phyloP scores from a whole-genome alignment of 495 filamentous ascomycete species.

The Penicillium parvum region DNA sequence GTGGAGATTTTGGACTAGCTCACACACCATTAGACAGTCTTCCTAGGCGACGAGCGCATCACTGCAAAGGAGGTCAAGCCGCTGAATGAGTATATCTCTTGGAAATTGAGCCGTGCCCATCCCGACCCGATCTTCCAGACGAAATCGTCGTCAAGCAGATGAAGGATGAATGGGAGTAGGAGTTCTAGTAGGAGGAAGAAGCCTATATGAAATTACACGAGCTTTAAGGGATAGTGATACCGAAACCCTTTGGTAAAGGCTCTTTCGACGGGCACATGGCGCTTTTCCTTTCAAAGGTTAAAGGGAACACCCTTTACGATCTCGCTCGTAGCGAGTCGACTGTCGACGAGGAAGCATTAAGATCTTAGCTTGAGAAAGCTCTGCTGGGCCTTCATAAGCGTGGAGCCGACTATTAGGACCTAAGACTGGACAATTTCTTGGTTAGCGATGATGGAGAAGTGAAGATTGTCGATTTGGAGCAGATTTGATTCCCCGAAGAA shows the following conservation, averaged over 20 bases:
- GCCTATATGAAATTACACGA: constrained; percentile 2
- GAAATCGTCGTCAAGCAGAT: constrained; percentile 3
- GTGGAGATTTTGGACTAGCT: too few species aligned
- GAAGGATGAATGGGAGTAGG: background rate
- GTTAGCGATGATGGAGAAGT: background rate
- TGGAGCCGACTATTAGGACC: constrained; percentile 6
- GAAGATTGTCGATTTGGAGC: background rate
- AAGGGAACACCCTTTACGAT: constrained; percentile 1
- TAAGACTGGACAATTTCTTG: background rate
- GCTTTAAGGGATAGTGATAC: constrained; percentile 7
- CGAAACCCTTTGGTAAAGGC: constrained; percentile 1
- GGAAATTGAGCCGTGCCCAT: background rate
- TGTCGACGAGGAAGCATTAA: background rate
- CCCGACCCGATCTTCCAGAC: background rate
- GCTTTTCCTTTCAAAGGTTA: constrained; percentile 7
- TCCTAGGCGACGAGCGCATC: background rate
- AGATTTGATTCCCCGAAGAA: background rate
- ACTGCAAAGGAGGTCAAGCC: background rate
- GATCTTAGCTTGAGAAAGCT: constrained; percentile 1
- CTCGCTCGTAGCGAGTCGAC: background rate
- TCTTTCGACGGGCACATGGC: background rate
- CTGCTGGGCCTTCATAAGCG: background rate
- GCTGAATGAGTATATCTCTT: background rate
- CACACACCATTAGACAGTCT: background rate
- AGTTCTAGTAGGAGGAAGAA: constrained; percentile 5